phyloP scores from a whole-genome alignment of 495 filamentous ascomycete genomes.

The Hypoxylon fragiforme region DNA sequence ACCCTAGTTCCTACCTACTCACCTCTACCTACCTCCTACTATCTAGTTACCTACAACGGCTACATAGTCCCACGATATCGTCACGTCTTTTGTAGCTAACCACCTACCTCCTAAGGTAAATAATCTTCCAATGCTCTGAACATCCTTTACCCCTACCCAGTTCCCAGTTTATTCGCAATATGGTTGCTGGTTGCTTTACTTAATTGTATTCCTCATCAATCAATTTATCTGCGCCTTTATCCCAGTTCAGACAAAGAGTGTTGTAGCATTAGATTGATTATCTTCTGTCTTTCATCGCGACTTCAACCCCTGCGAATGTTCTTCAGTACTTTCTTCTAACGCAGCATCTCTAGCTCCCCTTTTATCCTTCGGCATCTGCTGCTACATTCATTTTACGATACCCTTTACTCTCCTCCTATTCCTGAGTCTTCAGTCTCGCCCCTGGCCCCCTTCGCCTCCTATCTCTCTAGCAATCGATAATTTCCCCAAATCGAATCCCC shows the following conservation, averaged over 20 bases:
- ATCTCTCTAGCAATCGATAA: slow-evolving; percentile 3
- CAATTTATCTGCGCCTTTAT: slow-evolving; percentile 6
- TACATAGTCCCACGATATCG: not conserved
- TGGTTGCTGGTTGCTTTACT: too few relatives aligned
- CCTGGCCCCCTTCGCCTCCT: not conserved
- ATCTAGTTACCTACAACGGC: not conserved
- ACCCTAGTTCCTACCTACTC: not conserved
- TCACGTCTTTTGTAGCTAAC: slow-evolving; percentile 10
- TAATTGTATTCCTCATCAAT: slow-evolving; percentile 30
- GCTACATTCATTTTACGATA: slow-evolving; percentile 23
- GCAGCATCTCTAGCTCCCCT: slow-evolving; percentile 31
- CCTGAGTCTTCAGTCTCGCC: not conserved
- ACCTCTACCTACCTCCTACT: not conserved
- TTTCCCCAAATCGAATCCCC: not conserved
- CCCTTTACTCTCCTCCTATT: slow-evolving; percentile 19
- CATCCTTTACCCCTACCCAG: slow-evolving; percentile 17
- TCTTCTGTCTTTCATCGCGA: slow-evolving; percentile 6
- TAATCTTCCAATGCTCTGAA: slow-evolving; percentile 10
- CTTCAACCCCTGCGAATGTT: slow-evolving; percentile 2
- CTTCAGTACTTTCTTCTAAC: slow-evolving; percentile 20
- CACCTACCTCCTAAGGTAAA: not conserved
- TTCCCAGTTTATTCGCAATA: slow-evolving; percentile 27
- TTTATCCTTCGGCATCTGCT: slow-evolving; percentile 16
- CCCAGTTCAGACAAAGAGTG: slow-evolving; percentile 6
- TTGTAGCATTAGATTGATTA: slow-evolving; percentile 9